Evolutionary conservation across 2,329 filamentous ascomycete species (phyloP).

Genomic region (Calonectria naviculata): DNA sequence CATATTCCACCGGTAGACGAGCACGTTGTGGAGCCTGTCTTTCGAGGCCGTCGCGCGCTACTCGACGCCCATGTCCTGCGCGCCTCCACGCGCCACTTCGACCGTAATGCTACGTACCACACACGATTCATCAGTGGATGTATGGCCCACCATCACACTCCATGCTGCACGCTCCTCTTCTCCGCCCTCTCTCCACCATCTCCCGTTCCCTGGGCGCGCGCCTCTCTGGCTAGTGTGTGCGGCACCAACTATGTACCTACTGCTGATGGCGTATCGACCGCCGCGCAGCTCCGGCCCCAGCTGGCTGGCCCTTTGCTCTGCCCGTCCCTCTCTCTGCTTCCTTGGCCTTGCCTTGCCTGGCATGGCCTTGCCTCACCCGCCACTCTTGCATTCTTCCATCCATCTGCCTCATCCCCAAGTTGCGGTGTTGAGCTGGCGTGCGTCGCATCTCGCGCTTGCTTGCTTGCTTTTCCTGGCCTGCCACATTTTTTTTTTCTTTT

Average conservation of each 20-base stretch:
- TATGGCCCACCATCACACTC: not conserved
- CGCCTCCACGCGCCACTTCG: constrained; percentile 33
- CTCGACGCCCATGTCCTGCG: constrained; percentile 33
- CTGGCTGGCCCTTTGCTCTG: not conserved
- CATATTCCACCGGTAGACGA: constrained; percentile 16
- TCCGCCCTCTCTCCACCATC: not conserved
- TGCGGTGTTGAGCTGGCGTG: constrained; percentile 37
- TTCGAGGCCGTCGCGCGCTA: constrained; percentile 35
- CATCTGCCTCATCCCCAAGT: constrained; percentile 23
- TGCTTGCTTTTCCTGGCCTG: constrained; percentile 18
- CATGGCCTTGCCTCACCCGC: constrained; percentile 26
- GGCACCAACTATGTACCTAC: constrained; percentile 3
- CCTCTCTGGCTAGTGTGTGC: not conserved
- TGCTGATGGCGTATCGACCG: constrained; percentile 11
- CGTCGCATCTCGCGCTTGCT: constrained; percentile 41
- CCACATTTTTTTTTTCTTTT: constrained; percentile 9
- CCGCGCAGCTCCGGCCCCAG: constrained; percentile 20
- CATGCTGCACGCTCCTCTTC: constrained; percentile 11
- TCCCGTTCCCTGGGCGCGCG: constrained; percentile 2
- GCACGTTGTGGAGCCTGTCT: constrained; percentile 27
- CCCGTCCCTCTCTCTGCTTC: not conserved
- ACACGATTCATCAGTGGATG: not conserved
- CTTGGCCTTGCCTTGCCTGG: constrained; percentile 1
- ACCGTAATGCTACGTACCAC: constrained; percentile 18
- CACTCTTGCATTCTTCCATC: constrained; percentile 22